phyloP scores from a whole-genome alignment of 805 yeast species.

The Clavispora vitiphila region DNA sequence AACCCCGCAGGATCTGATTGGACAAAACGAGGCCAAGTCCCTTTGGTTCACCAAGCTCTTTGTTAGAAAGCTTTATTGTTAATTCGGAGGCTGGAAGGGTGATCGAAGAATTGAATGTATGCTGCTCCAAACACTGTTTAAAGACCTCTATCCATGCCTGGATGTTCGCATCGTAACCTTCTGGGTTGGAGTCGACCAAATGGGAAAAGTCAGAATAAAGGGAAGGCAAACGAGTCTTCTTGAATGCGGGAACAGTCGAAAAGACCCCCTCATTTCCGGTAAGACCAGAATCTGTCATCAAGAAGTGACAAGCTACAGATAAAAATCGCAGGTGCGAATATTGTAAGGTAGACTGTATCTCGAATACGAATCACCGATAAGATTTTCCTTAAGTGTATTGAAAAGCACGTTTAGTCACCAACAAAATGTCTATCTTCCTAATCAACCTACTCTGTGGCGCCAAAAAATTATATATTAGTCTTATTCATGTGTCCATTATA shows the following conservation, averaged over 20 bases:
- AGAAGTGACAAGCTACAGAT: neutral
- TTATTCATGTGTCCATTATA: neutral
- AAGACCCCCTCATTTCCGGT: neutral
- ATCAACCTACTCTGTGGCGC: too few relatives aligned
- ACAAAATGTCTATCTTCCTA: too few relatives aligned
- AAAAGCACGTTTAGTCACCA: too few relatives aligned
- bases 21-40: conserved; percentile 21
- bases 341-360: neutral
- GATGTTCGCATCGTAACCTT: conserved; percentile 40
- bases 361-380: too few relatives aligned
- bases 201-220: conserved; percentile 32
- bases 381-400: too few relatives aligned
- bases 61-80: conserved; percentile 3
- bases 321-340: neutral
- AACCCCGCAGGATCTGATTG: conserved; percentile 17
- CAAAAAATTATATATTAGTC: too few relatives aligned
- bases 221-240: conserved; percentile 26
- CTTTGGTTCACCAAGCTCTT: conserved; percentile 27
- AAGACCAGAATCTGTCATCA: neutral
- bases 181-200: conserved; percentile 31
- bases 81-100: conserved; percentile 17
- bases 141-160: conserved; percentile 32
- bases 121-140: conserved; percentile 7
- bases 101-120: conserved; percentile 14
- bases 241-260: conserved; percentile 18